These are phyloP conservation scores for Mucor indicus DNA, from an alignment of 371 early-diverging fungal genomes.

Conservation along the genomic window DNA sequence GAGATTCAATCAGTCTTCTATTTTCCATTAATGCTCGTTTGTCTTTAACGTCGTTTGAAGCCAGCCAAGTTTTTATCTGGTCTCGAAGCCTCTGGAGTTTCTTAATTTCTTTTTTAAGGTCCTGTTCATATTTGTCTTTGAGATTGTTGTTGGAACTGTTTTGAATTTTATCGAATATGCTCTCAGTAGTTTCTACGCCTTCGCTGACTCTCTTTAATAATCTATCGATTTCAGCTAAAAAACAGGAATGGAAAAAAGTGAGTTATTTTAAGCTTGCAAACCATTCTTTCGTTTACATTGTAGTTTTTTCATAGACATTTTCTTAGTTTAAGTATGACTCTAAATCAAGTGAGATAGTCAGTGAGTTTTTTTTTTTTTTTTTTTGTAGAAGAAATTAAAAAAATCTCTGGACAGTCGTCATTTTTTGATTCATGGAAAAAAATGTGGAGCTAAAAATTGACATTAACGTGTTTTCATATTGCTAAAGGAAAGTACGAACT, in stretches of 20 bases:
- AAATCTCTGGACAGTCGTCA: too few relatives aligned
- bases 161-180: conserved; percentile 86
- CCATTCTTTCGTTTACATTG: conserved; percentile 23
- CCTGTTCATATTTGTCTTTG: conserved; percentile 94
- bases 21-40: conserved; percentile 86
- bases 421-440: too few relatives aligned
- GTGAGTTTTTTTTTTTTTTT: too few relatives aligned
- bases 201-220: conserved; percentile 93
- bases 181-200: conserved; percentile 94
- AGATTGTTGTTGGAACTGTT: conserved; percentile 79
- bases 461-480: too few relatives aligned
- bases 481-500: too few relatives aligned
- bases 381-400: too few relatives aligned
- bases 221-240: conserved; percentile 59
- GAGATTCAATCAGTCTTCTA: conserved; percentile 91
- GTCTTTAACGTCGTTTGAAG: conserved; percentile 94
- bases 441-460: too few relatives aligned
- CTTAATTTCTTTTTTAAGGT: conserved; percentile 98
- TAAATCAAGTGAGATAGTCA: too few relatives aligned
- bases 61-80: conserved; percentile 95
- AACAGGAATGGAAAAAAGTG: background rate
- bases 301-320: conserved; percentile 25
- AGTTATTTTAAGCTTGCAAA: too few relatives aligned
- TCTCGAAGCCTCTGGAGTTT: conserved; percentile 94
- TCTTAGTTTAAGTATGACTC: too few relatives aligned